A percentile compares a stretch with the other conserved stretches of the same genome.
Evolutionary conservation across 495 filamentous ascomycete species (phyloP).

Genomic region (Neurospora sp.): DNA sequence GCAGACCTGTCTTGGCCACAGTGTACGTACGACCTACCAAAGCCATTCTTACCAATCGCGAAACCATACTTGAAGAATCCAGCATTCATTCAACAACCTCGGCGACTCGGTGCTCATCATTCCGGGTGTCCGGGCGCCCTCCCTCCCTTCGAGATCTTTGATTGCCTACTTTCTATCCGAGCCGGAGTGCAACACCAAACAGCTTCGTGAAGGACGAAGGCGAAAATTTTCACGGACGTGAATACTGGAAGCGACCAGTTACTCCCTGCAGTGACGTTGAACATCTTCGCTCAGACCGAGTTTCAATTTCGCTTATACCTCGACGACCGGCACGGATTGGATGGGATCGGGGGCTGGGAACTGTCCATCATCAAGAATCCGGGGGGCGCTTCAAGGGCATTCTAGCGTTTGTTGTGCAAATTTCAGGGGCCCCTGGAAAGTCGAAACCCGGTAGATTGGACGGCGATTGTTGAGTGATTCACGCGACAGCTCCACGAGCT

Average conservation of each 20-base stretch:
- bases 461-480: slow-evolving; percentile 15
- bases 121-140: not conserved
- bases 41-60: not conserved
- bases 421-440: slow-evolving; percentile 6
- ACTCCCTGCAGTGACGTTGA: slow-evolving; percentile 14
- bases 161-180: not conserved
- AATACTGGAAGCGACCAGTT: slow-evolving; percentile 11
- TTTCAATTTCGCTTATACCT: slow-evolving; percentile 23
- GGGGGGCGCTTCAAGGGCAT: slow-evolving; percentile 10
- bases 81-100: not conserved
- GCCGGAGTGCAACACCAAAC: not conserved
- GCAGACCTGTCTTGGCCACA: not conserved
- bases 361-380: slow-evolving; percentile 10
- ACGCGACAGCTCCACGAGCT: not conserved
- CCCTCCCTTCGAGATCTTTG: not conserved
- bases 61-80: not conserved
- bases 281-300: not conserved
- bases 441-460: slow-evolving; percentile 6
- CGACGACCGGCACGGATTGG: slow-evolving; percentile 11
- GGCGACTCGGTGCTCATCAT: not conserved
- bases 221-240: slow-evolving; percentile 23
- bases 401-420: slow-evolving; percentile 10
- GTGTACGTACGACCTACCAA: not conserved
- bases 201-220: not conserved
- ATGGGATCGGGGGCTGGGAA: not conserved